phyloP scores from a whole-genome alignment of 2,329 filamentous ascomycete genomes.

The Periconia digitata region DNA sequence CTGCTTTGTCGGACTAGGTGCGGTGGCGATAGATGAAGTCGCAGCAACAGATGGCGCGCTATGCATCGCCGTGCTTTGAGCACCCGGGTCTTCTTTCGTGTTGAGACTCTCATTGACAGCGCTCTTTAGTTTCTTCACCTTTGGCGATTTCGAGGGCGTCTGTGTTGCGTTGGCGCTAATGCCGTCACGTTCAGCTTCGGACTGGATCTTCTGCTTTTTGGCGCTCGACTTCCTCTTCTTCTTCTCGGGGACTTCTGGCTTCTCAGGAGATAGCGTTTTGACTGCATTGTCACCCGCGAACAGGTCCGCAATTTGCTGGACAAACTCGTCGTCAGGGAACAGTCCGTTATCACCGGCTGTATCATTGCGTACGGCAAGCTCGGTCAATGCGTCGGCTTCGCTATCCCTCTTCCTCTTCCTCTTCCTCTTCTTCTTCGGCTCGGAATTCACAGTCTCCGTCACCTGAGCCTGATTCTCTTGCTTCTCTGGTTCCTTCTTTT shows the following conservation, averaged over 20 bases:
- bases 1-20: not conserved
- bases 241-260: conserved; percentile 4
- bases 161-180: not conserved
- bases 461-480: too few species aligned
- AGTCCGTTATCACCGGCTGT: not conserved
- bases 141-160: not conserved
- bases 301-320: conserved; percentile 6
- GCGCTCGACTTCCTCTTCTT: conserved; percentile 9
- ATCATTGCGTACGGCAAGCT: not conserved
- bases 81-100: not conserved
- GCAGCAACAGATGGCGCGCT: too few species aligned
- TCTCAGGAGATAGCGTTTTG: not conserved
- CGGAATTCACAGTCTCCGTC: not conserved
- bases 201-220: not conserved
- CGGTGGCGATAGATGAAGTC: not conserved
- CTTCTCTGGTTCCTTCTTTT: conserved; percentile 4
- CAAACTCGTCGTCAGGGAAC: too few species aligned
- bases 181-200: not conserved
- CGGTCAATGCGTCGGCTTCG: not conserved
- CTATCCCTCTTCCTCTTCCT: not conserved
- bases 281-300: conserved; percentile 1
- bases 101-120: too few species aligned
- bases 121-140: conserved; percentile 6
- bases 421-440: conserved; percentile 8
- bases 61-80: too few species aligned